Evolutionary conservation across 352 stramenopile species (phyloP).

Genomic region (Globisporangium lucens): DNA sequence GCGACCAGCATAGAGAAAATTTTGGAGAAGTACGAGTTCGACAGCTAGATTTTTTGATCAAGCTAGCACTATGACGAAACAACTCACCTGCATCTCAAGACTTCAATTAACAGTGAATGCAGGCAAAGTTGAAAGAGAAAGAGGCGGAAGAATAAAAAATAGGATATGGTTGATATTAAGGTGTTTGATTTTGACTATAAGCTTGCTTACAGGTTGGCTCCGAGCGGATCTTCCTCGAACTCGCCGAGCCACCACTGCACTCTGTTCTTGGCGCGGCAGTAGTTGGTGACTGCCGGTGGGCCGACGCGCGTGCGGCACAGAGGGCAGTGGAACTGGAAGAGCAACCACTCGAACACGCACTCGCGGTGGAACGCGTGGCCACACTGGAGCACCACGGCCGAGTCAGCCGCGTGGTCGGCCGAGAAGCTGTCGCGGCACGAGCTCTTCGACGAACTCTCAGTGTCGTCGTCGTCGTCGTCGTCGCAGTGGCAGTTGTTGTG

Average conservation of each 20-base stretch:
- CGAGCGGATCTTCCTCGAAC: constrained; percentile 53
- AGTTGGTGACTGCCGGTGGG: constrained; percentile 52
- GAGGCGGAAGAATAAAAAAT: constrained; percentile 23
- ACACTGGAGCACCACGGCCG: constrained; percentile 43
- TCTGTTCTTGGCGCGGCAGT: constrained; percentile 49
- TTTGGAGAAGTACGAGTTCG: constrained; percentile 28
- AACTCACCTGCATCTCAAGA: background rate
- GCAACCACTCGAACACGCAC: constrained; percentile 73
- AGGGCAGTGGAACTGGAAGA: constrained; percentile 71
- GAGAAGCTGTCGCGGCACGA: background rate
- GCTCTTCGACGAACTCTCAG: background rate
- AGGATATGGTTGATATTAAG: constrained; percentile 52
- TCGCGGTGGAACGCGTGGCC: constrained; percentile 68
- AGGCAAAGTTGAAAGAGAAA: constrained; percentile 19
- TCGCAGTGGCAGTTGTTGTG: constrained; percentile 1
- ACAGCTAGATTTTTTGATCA: background rate
- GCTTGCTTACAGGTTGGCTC: constrained; percentile 9
- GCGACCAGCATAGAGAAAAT: constrained; percentile 52
- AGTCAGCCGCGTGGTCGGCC: background rate
- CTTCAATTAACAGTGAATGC: background rate
- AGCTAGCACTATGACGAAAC: no score
- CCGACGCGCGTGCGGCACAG: constrained; percentile 57
- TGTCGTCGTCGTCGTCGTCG: constrained; percentile 9
- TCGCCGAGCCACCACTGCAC: constrained; percentile 69
- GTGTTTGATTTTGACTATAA: background rate